Evolutionary conservation across 2,329 filamentous ascomycete species (phyloP).

Genomic region (Sporothrix inflata): DNA sequence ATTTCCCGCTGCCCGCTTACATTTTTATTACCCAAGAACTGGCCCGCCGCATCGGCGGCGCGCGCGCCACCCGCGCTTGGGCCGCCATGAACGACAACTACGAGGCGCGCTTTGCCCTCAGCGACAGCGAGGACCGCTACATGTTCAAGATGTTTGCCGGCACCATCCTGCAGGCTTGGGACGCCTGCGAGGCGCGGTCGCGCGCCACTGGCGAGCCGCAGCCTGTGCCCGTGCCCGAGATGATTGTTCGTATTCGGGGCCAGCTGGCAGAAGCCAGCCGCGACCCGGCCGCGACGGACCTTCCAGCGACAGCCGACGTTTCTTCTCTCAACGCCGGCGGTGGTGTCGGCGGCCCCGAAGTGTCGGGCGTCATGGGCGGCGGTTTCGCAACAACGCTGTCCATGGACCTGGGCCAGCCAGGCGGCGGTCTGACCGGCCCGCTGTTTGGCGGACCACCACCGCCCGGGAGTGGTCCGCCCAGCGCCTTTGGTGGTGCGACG

Average conservation of each 20-base stretch:
- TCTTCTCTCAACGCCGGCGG: background rate
- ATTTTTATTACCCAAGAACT: slow-evolving; percentile 46
- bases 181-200: slow-evolving; percentile 22
- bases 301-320: background rate
- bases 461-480: background rate
- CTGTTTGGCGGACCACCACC: background rate
- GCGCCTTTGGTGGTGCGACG: background rate
- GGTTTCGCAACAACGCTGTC: background rate
- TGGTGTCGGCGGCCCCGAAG: background rate
- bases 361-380: background rate
- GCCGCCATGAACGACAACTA: slow-evolving; percentile 42
- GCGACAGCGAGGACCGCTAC: slow-evolving; percentile 13
- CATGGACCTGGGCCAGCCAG: background rate
- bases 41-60: slow-evolving; percentile 35
- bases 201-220: background rate
- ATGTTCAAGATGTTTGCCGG: slow-evolving; percentile 26
- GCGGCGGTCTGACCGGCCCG: background rate
- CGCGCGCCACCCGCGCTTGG: slow-evolving; percentile 41
- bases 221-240: background rate
- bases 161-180: slow-evolving; percentile 28
- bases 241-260: background rate
- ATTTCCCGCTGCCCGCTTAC: slow-evolving; percentile 49
- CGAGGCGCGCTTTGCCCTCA: slow-evolving; percentile 31
- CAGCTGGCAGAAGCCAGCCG: background rate
- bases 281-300: background rate